Evolutionary conservation across 2,329 filamentous ascomycete species (phyloP), one percentile per base, ranked within the genome.

Genomic region (Colletotrichum phormii): DNA sequence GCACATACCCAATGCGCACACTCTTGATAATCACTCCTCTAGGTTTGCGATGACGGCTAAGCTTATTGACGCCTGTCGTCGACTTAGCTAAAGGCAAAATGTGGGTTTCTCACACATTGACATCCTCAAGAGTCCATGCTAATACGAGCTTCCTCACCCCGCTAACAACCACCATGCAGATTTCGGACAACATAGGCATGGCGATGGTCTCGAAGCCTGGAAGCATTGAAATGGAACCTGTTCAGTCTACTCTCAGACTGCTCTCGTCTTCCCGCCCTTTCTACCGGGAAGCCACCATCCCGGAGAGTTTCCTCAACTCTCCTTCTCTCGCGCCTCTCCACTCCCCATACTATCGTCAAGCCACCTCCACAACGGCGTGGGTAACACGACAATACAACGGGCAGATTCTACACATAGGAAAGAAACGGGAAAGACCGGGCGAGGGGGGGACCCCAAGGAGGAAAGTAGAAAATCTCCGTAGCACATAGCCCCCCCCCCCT

Each of bases 381-480:
- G 18, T 18, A n/a, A 24, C 42, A 35, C 12, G 37, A 24, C 9
- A 11, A 51, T 5, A 13, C 29, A 22, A 42, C 33, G 33, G n/a
- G 11, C 18, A 35, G 42, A 18, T 51, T 26, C 4, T n/a, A 33
- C 13, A 8, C 12, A 49, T n/a, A 4, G 12, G 4, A 24, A 22
- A 3, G 53, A n/a, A 8, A 59, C 33, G 46, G 49, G 12, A 11
- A 7, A 33, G 13, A 33, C 9, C 35, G 42, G 8, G 46, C 11
- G 18, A 64, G 29, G 57, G 37, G 49, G 37, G 57, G 35, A 51
- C 11, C 7, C 35, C 26, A 22, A 24, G 42, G 24, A 4, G 9
- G 12, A n/a, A 22, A 29, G 62, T 26, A 26, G 46, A 70, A 51
- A 66, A 22, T 29, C 55, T 60, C 71, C 67, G 61, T 73, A 64